phyloP scores from a whole-genome alignment of 768 basidiomycete species.

The Cyclocybe cylindracea region DNA sequence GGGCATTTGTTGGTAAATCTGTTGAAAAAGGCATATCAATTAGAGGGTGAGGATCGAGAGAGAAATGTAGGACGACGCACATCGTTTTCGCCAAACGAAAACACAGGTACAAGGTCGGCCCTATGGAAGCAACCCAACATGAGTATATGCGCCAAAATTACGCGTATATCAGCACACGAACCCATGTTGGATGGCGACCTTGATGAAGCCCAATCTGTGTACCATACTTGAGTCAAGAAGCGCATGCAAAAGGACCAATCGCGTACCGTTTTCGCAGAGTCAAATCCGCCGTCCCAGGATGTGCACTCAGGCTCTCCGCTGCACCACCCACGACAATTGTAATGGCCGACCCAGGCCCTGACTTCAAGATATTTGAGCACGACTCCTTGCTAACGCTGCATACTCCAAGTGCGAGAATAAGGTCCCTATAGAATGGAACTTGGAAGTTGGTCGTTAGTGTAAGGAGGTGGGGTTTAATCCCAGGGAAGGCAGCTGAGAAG shows the following conservation, averaged over 20 bases:
- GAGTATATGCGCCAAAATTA: conserved; percentile 1
- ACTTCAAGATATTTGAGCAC: conserved; percentile 83
- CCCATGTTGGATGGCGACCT: conserved; percentile 90
- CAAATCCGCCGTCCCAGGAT: conserved; percentile 94
- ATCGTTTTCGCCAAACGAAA: conserved; percentile 99
- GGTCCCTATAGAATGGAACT: conserved; percentile 92
- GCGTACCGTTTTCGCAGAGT: conserved; percentile 72
- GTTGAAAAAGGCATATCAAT: background rate
- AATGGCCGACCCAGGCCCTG: conserved; percentile 69
- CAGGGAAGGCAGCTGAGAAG: conserved; percentile 88
- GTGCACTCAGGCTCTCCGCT: conserved; percentile 90
- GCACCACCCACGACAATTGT: conserved; percentile 97
- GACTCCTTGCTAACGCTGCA: conserved; percentile 90
- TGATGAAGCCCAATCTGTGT: conserved; percentile 88
- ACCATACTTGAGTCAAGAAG: background rate
- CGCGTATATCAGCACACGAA: conserved; percentile 31
- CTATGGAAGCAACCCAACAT: conserved; percentile 37
- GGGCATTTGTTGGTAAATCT: conserved; percentile 98
- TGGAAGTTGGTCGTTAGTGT: conserved; percentile 90
- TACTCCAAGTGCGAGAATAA: conserved; percentile 83
- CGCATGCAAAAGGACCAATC: background rate
- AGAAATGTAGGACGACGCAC: conserved; percentile 44
- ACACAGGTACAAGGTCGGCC: conserved; percentile 95
- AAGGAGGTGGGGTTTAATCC: conserved; percentile 89
- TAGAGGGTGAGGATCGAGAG: background rate